A percentile compares a stretch with the other conserved stretches of the same genome.
phyloP scores from a whole-genome alignment of 129 eudicot genomes.

The Silybum marianum region DNA sequence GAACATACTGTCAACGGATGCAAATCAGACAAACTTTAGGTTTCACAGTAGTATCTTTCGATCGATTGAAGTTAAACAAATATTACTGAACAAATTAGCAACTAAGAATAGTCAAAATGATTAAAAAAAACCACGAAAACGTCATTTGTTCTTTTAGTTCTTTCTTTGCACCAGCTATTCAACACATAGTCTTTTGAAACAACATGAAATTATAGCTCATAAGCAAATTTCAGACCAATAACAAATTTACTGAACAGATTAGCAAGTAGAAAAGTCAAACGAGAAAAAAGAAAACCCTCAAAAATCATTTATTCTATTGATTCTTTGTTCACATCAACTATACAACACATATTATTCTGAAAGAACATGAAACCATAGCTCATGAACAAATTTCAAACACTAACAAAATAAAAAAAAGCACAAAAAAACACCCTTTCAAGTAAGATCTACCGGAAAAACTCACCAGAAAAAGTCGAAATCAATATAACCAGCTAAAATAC shows the following conservation, averaged over 20 bases:
- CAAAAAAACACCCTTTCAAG: slow-evolving; percentile 9
- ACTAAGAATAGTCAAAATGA: neutral
- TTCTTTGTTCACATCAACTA: slow-evolving; percentile 16
- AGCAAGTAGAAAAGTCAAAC: slow-evolving; percentile 4
- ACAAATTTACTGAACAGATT: neutral
- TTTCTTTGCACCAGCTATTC: slow-evolving; percentile 18
- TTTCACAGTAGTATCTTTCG: neutral
- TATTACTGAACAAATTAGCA: neutral
- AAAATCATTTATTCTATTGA: neutral
- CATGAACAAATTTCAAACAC: neutral
- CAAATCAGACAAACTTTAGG: neutral
- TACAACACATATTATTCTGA: neutral
- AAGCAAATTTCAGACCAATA: slow-evolving; percentile 3
- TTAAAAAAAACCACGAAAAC: neutral
- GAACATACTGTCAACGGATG: neutral
- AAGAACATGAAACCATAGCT: neutral
- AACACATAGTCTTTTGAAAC: neutral
- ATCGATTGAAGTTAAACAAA: slow-evolving; percentile 17
- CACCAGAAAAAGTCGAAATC: slow-evolving; percentile 41
- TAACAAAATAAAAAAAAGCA: neutral
- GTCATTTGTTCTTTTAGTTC: neutral
- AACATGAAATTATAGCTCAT: neutral
- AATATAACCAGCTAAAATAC: slow-evolving; percentile 14
- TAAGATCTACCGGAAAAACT: slow-evolving; percentile 40
- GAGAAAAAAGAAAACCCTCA: neutral